phyloP scores from a whole-genome alignment of 2,329 filamentous ascomycete species.

The Claviceps sp. region DNA sequence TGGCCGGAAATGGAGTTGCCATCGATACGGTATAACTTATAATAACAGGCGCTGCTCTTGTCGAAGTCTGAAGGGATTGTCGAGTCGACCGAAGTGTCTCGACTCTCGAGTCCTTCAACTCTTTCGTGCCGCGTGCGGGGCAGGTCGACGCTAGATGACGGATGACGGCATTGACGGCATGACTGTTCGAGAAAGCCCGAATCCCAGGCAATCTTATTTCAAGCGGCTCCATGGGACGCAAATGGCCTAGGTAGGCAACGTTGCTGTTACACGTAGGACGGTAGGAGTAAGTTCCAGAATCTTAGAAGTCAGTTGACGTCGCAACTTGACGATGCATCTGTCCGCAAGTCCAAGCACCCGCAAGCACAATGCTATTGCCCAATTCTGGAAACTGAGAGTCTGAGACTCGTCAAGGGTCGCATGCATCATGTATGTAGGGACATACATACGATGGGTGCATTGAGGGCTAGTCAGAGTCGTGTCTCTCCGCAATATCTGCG shows the following conservation, averaged over 20 bases:
- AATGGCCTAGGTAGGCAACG: too few relatives aligned
- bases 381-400: too few relatives aligned
- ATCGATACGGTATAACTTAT: not conserved
- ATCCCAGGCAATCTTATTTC: not conserved
- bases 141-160: not conserved
- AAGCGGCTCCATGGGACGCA: too few relatives aligned
- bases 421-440: not conserved
- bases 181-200: not conserved
- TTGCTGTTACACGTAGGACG: too few relatives aligned
- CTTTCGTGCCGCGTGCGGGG: too few relatives aligned
- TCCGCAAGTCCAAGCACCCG: not conserved
- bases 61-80: not conserved
- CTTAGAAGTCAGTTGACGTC: too few relatives aligned
- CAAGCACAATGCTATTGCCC: too few relatives aligned
- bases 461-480: not conserved
- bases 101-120: too few relatives aligned
- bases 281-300: too few relatives aligned
- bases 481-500: not conserved
- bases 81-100: not conserved
- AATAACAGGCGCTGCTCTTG: not conserved
- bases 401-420: not conserved
- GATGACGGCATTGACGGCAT: not conserved
- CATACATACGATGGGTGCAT: too few relatives aligned
- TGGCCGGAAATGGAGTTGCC: not conserved
- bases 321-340: not conserved